Percentiles rank a stretch among this genome's conserved stretches.
These are phyloP conservation scores for Penicillium sp. DNA, from an alignment of 2,329 filamentous ascomycete genomes.

Conservation along the genomic window DNA sequence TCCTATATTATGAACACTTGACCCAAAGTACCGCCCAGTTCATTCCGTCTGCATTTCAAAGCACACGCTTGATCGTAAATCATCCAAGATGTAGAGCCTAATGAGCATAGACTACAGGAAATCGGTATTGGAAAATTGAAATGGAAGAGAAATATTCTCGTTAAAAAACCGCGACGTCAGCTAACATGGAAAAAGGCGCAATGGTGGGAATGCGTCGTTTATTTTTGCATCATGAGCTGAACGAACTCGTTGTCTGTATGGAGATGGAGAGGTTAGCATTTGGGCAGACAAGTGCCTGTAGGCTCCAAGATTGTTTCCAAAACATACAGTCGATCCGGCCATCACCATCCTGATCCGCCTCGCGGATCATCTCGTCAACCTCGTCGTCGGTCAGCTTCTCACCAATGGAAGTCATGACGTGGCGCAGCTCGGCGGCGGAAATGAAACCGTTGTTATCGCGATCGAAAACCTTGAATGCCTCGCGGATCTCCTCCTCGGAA, in stretches of 20 bases:
- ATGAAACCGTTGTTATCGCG: slow-evolving; percentile 92
- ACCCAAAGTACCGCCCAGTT: slow-evolving; percentile 11
- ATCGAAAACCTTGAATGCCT: slow-evolving; percentile 88
- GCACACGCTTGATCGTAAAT: slow-evolving; percentile 27
- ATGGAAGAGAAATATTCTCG: slow-evolving; percentile 25
- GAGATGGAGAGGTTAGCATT: slow-evolving; percentile 27
- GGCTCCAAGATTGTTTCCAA: neutral
- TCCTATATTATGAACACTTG: slow-evolving; percentile 15
- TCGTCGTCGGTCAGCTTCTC: slow-evolving; percentile 90
- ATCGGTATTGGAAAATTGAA: slow-evolving; percentile 24
- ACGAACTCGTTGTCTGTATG: slow-evolving; percentile 82
- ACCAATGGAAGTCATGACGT: slow-evolving; percentile 89
- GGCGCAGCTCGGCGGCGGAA: slow-evolving; percentile 80
- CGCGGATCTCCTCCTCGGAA: slow-evolving; percentile 85
- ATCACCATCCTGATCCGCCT: slow-evolving; percentile 86
- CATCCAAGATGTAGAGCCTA: slow-evolving; percentile 25
- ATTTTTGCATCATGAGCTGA: slow-evolving; percentile 96
- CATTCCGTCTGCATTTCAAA: slow-evolving; percentile 21
- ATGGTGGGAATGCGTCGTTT: slow-evolving; percentile 43
- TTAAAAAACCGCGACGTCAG: slow-evolving; percentile 29
- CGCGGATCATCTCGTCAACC: slow-evolving; percentile 90
- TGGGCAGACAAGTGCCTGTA: neutral
- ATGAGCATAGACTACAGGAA: slow-evolving; percentile 30
- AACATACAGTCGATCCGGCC: slow-evolving; percentile 81
- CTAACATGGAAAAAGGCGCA: slow-evolving; percentile 31